phyloP scores from a whole-genome alignment of 176 grass and related monocot species.

The Guadua angustifolia region DNA sequence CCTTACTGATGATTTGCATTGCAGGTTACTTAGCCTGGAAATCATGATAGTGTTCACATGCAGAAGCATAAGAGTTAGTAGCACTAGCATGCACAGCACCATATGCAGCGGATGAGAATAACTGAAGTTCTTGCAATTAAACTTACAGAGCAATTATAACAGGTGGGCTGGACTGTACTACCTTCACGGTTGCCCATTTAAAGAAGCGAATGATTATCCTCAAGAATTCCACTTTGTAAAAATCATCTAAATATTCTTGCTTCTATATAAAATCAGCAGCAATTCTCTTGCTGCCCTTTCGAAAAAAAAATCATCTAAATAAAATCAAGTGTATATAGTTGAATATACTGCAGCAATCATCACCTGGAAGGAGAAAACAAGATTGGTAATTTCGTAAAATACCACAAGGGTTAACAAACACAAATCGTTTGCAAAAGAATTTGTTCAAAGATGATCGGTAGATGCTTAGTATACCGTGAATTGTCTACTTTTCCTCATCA shows the following conservation, averaged over 20 bases:
- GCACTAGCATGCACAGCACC: neutral
- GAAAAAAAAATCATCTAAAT: neutral
- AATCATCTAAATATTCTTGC: neutral
- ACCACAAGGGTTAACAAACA: neutral
- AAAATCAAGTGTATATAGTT: slow-evolving; percentile 9
- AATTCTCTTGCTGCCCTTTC: no score
- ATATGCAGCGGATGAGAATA: neutral
- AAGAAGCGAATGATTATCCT: slow-evolving; percentile 23
- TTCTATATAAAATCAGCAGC: slow-evolving; percentile 4
- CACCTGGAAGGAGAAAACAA: no score
- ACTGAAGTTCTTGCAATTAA: neutral
- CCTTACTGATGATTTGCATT: slow-evolving; percentile 81
- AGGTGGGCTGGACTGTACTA: slow-evolving; percentile 82
- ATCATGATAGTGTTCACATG: slow-evolving; percentile 4
- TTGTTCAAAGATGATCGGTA: neutral
- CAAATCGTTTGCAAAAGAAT: slow-evolving; percentile 4
- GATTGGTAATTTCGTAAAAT: neutral
- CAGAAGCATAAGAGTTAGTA: slow-evolving; percentile 10
- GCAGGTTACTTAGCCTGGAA: slow-evolving; percentile 62
- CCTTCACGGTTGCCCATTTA: slow-evolving; percentile 88
- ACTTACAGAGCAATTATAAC: slow-evolving; percentile 63
- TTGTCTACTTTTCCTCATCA: no score
- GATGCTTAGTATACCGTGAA: slow-evolving; percentile 46
- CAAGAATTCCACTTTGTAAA: neutral
- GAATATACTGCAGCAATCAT: no score